These are phyloP conservation scores for Histomonas meleagridis DNA, from an alignment of 208 protist genomes.

Conservation along the genomic window DNA sequence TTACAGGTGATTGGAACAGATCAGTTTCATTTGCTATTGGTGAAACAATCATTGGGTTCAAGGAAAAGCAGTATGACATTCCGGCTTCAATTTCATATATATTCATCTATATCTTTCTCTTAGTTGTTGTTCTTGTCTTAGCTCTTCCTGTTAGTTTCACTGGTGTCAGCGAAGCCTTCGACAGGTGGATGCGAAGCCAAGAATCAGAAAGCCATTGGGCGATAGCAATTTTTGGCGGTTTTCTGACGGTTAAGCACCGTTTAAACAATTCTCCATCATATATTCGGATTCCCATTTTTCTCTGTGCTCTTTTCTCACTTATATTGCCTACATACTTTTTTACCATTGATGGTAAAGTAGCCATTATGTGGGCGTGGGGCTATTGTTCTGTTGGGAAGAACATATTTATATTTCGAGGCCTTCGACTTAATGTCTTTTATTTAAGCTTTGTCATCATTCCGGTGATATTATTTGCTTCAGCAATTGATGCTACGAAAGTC, in stretches of 20 bases:
- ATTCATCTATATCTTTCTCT: neutral
- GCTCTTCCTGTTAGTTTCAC: neutral
- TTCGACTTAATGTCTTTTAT: neutral
- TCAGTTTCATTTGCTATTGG: neutral
- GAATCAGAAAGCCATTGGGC: neutral
- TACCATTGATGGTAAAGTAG: neutral
- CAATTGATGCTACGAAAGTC: neutral
- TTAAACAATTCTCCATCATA: neutral
- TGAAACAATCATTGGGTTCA: too few species aligned
- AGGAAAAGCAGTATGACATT: neutral
- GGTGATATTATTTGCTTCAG: neutral
- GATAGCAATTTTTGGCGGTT: neutral
- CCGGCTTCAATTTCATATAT: neutral
- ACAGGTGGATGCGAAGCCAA: neutral
- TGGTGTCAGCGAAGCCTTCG: neutral
- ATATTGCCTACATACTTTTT: neutral
- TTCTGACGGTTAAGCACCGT: neutral
- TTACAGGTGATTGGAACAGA: neutral
- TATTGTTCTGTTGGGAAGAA: neutral
- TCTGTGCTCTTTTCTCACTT: neutral
- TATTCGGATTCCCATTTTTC: neutral
- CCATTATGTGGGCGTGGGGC: neutral
- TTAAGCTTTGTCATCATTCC: neutral
- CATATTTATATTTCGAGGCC: neutral
- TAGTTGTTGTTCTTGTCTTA: neutral